Percentiles rank a stretch among this genome's conserved stretches.
Evolutionary conservation across 257 asterid genomes (phyloP).

Genomic region (Solanum rostratum): DNA sequence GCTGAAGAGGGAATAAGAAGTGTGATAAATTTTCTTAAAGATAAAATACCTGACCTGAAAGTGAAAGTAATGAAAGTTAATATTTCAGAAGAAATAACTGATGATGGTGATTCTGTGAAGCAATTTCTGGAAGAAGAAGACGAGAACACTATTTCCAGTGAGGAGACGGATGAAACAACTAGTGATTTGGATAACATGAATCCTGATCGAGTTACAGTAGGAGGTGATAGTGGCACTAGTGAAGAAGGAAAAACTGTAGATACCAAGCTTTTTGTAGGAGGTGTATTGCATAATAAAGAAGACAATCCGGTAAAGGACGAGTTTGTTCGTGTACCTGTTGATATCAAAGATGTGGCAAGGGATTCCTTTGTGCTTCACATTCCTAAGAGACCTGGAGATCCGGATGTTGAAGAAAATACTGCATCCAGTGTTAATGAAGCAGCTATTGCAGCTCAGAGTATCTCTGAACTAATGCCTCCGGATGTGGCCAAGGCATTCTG

Average conservation of each 20-base stretch:
- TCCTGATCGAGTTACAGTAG: conserved; percentile 38
- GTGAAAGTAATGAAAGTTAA: conserved; percentile 63
- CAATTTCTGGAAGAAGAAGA: conserved; percentile 55
- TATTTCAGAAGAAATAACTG: conserved; percentile 39
- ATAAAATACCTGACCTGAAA: conserved; percentile 80
- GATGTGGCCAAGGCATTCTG: conserved; percentile 83
- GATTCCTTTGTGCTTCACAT: conserved; percentile 84
- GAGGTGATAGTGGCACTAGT: conserved; percentile 30
- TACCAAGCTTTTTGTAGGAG: conserved; percentile 77
- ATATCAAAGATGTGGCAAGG: conserved; percentile 53
- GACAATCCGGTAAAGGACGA: conserved; percentile 62
- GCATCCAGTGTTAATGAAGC: conserved; percentile 44
- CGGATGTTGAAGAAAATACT: conserved; percentile 33
- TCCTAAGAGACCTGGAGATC: conserved; percentile 46
- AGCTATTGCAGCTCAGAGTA: conserved; percentile 52
- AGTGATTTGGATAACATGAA: conserved; percentile 29
- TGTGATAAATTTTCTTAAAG: conserved; percentile 79
- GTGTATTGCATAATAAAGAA: conserved; percentile 75
- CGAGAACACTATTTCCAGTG: conserved; percentile 22
- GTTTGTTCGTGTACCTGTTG: conserved; percentile 69
- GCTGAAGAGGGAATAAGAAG: conserved; percentile 85
- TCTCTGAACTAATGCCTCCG: conserved; percentile 91
- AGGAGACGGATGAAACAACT: conserved; percentile 43
- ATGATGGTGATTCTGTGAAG: conserved; percentile 45
- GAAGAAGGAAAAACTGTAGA: conserved; percentile 56